Evolutionary conservation across 768 basidiomycete species (phyloP).

Genomic region (Auricularia sp.): DNA sequence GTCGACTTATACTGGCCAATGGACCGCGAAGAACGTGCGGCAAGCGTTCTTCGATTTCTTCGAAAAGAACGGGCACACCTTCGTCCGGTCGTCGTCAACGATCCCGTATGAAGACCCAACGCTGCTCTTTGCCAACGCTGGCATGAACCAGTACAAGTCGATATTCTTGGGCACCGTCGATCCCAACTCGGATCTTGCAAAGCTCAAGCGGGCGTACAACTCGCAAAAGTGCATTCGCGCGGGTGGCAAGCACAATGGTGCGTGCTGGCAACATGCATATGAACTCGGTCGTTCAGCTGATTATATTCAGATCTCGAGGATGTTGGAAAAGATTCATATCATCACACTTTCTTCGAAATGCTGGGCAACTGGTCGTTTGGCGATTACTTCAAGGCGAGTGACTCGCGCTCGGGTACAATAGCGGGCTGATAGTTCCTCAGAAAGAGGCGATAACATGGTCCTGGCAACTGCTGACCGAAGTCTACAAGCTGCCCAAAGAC

Average conservation of each 20-base stretch:
- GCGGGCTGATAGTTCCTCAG: conserved; percentile 28
- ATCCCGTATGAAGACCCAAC: conserved; percentile 98
- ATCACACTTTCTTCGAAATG: conserved; percentile 99
- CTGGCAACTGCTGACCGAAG: conserved; percentile 86
- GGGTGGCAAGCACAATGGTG: conserved; percentile 97
- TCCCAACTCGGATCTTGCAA: conserved; percentile 83
- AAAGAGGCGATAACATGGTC: conserved; percentile 89
- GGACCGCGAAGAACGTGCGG: conserved; percentile 77
- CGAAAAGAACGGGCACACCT: conserved; percentile 65
- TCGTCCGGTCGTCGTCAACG: conserved; percentile 82
- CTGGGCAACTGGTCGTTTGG: conserved; percentile 99
- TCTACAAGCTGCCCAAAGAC: conserved; percentile 82
- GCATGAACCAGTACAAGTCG: conserved; percentile 96
- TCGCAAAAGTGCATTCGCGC: conserved; percentile 97
- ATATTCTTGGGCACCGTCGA: conserved; percentile 98
- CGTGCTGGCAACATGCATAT: conserved; percentile 9
- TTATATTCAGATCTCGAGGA: conserved; percentile 77
- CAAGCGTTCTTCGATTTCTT: conserved; percentile 90
- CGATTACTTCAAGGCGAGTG: conserved; percentile 90
- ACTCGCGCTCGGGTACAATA: neutral
- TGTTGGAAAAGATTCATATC: conserved; percentile 97
- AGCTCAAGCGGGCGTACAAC: conserved; percentile 89
- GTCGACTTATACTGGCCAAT: conserved; percentile 20
- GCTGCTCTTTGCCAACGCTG: conserved; percentile 94
- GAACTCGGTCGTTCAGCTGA: conserved; percentile 2